Conservation (phyloP, 2,329 filamentous ascomycete species). For the Pseudogymnoascus sp. region DNA sequence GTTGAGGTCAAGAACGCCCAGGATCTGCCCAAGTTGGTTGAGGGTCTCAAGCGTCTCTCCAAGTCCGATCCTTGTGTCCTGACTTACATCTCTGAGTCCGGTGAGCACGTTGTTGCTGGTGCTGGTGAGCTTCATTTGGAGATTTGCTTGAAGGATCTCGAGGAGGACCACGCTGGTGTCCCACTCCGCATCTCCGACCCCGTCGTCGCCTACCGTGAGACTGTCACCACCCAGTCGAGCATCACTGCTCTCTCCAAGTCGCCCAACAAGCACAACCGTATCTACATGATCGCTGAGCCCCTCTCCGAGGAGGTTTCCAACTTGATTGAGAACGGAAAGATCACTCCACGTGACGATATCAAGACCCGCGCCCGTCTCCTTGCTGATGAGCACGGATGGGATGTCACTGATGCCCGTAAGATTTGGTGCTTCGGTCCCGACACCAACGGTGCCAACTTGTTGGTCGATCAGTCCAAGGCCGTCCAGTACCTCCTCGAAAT, state of each 20-base stretch:
- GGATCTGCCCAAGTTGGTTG: conserved; percentile 98
- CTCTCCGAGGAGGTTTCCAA: conserved; percentile 83
- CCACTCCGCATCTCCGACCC: conserved; percentile 97
- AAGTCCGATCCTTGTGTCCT: conserved; percentile 99
- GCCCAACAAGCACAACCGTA: conserved; percentile 99
- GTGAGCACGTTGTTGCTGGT: conserved; percentile 98
- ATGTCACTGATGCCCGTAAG: conserved; percentile 99
- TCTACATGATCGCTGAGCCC: conserved; percentile 89
- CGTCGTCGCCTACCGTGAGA: conserved; percentile 98
- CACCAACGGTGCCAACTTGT: conserved; percentile 93
- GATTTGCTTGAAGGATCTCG: conserved; percentile 99
- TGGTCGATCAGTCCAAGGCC: conserved; percentile 99
- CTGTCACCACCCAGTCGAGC: conserved; percentile 72
- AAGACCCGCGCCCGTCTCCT: conserved; percentile 94
- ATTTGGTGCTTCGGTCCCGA: conserved; percentile 99
- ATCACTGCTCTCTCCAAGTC: conserved; percentile 98
- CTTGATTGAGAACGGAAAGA: conserved; percentile 87
- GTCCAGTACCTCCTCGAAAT: conserved; percentile 99
- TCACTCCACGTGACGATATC: conserved; percentile 94
- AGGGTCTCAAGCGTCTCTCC: conserved; percentile 99
- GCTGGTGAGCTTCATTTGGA: conserved; percentile 99
- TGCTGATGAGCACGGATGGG: conserved; percentile 96
- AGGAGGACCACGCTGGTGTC: conserved; percentile 98
- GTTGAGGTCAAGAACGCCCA: conserved; percentile 99
- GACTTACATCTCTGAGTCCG: conserved; percentile 79